A percentile compares a stretch with the other conserved stretches of the same genome.
These are phyloP conservation scores for Polyrhizophydium stewartii DNA, from an alignment of 371 early-diverging fungal genomes.

Conservation along the genomic window DNA sequence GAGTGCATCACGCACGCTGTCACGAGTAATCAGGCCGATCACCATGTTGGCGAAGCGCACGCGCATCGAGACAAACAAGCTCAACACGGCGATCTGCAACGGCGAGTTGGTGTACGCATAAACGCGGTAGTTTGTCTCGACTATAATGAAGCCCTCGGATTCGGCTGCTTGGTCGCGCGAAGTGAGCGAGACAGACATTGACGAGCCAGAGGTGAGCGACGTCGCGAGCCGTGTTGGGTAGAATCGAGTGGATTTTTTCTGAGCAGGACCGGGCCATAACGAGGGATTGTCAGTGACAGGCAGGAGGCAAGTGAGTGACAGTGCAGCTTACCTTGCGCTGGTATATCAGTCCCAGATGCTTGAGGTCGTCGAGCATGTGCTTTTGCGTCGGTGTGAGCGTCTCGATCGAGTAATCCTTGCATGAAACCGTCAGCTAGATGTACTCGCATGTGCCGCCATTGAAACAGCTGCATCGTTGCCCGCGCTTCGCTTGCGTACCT, in stretches of 20 bases:
- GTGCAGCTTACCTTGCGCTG: constrained; percentile 62
- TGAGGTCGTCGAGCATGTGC: constrained; percentile 80
- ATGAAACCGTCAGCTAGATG: not conserved
- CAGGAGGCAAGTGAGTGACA: not conserved
- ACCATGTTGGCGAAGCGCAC: constrained; percentile 94
- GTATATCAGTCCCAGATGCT: constrained; percentile 86
- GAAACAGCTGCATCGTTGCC: not conserved
- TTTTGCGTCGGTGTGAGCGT: constrained; percentile 78
- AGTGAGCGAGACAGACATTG: not conserved
- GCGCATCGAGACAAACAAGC: constrained; percentile 83
- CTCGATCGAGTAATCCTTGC: constrained; percentile 77
- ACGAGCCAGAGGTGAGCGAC: constrained; percentile 78
- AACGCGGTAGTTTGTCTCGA: constrained; percentile 57
- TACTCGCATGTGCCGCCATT: not conserved
- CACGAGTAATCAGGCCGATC: constrained; percentile 86
- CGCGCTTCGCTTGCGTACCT: constrained; percentile 36
- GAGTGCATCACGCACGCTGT: constrained; percentile 86
- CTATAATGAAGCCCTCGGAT: constrained; percentile 32
- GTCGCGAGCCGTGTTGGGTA: constrained; percentile 93
- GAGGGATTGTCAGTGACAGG: not conserved
- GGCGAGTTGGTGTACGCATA: constrained; percentile 97
- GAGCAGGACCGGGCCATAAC: constrained; percentile 4
- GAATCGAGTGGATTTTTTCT: constrained; percentile 69
- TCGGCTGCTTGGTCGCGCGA: constrained; percentile 9
- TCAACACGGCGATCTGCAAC: constrained; percentile 95